Evolutionary conservation across 75 land plant genomes (phyloP).

Genomic region (Picea glauca): DNA sequence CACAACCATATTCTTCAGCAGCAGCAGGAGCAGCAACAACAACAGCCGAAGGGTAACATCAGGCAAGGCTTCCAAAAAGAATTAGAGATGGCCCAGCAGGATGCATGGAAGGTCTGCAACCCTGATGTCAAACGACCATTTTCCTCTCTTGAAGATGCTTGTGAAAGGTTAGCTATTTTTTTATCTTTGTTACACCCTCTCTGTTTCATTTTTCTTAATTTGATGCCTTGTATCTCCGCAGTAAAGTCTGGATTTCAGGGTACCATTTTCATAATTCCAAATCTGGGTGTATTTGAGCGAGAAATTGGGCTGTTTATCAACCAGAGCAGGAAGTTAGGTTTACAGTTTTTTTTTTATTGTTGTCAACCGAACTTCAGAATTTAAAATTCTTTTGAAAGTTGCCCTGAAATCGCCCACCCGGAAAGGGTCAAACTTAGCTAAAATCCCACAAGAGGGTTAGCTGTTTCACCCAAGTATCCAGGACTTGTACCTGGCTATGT

Average conservation of each 20-base stretch:
- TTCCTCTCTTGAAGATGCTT: conserved; percentile 89
- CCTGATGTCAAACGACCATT: conserved; percentile 89
- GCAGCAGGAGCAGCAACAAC: background rate
- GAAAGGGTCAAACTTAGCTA: background rate
- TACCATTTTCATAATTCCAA: background rate
- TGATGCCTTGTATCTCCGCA: no score
- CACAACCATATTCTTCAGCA: conserved; percentile 12
- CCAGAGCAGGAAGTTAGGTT: background rate
- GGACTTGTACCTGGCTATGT: no score
- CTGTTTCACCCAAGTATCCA: no score
- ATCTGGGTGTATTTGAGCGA: background rate
- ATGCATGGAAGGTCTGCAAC: conserved; percentile 82
- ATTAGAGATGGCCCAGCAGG: conserved; percentile 89
- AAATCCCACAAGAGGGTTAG: background rate
- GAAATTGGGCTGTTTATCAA: background rate
- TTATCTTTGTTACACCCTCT: background rate
- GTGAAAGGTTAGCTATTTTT: conserved; percentile 59
- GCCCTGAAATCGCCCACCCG: background rate
- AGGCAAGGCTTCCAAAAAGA: conserved; percentile 46
- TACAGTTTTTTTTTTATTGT: background rate
- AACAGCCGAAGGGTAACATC: background rate
- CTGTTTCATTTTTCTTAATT: background rate
- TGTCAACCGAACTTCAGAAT: background rate
- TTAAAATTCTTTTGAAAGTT: background rate
- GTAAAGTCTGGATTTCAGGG: background rate